phyloP scores from a whole-genome alignment of 306 rosid species.

The Lathyrus aphaca region DNA sequence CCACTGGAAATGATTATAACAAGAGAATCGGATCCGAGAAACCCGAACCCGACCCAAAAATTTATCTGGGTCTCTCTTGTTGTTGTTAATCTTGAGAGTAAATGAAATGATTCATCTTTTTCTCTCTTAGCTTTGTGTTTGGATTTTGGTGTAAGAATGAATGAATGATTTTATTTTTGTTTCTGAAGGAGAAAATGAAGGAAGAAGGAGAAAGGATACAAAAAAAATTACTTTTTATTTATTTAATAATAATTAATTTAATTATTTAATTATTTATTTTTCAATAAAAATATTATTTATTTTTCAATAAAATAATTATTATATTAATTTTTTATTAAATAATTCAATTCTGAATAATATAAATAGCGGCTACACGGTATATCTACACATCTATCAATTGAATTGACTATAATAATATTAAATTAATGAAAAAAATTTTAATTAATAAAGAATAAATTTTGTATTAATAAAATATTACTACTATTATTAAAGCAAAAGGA shows the following conservation, averaged over 20 bases:
- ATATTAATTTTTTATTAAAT: too few species aligned
- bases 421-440: constrained; percentile 26
- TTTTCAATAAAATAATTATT: neutral
- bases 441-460: neutral
- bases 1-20: constrained; percentile 29
- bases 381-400: too few species aligned
- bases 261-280: neutral
- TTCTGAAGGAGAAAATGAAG: constrained; percentile 29
- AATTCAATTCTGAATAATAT: too few species aligned
- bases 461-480: constrained; percentile 20
- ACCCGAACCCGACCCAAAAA: constrained; percentile 46
- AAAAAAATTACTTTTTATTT: constrained; percentile 39
- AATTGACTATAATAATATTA: too few species aligned
- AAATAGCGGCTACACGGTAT: too few species aligned
- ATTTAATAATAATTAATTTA: neutral
- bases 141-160: neutral
- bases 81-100: constrained; percentile 30
- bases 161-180: constrained; percentile 25
- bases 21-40: constrained; percentile 44
- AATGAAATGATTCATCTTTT: constrained; percentile 16
- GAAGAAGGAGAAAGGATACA: constrained; percentile 53
- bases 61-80: constrained; percentile 15
- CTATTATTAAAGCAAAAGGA: constrained; percentile 49
- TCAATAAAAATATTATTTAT: neutral
- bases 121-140: constrained; percentile 28